Evolutionary conservation across 495 filamentous ascomycete species (phyloP).

Genomic region (Astrothelium macrocarpum): DNA sequence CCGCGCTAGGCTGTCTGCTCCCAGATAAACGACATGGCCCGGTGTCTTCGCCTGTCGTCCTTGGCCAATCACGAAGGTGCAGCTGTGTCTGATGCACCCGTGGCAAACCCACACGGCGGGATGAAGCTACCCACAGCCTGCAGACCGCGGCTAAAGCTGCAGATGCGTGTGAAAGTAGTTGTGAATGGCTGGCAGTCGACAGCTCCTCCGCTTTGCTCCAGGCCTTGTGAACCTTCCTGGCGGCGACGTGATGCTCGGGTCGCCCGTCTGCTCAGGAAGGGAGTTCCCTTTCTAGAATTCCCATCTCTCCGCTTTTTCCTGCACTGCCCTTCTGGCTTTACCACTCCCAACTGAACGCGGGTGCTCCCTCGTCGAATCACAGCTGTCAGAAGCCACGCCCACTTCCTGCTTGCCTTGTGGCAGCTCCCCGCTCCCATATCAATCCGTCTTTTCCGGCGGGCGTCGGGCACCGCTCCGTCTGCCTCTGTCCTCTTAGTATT

Average conservation of each 20-base stretch:
- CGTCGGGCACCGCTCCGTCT: not conserved
- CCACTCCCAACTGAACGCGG: not conserved
- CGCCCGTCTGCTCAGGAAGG: not conserved
- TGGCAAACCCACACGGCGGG: conserved; percentile 3
- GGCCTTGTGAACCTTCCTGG: not conserved
- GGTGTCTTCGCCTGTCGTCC: not conserved
- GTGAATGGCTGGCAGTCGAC: not conserved
- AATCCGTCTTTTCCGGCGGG: conserved; percentile 4
- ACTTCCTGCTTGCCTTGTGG: not conserved
- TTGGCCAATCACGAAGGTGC: not conserved
- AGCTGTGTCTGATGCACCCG: not conserved
- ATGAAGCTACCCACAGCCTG: not conserved
- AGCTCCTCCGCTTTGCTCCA: not conserved
- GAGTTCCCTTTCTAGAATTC: conserved; percentile 5
- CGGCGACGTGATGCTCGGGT: not conserved
- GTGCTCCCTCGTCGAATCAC: not conserved
- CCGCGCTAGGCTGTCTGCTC: not conserved
- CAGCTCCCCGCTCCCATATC: conserved; percentile 4
- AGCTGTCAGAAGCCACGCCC: not conserved
- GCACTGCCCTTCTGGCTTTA: conserved; percentile 3
- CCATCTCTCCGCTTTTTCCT: conserved; percentile 6
- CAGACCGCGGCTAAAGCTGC: not conserved
- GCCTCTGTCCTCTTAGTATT: not conserved
- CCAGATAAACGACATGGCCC: conserved; percentile 5
- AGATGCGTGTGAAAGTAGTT: not conserved